Percentiles rank a stretch among this genome's conserved stretches.
Conservation (phyloP, 2,329 filamentous ascomycete species). For the Neoascochyta sp. region DNA sequence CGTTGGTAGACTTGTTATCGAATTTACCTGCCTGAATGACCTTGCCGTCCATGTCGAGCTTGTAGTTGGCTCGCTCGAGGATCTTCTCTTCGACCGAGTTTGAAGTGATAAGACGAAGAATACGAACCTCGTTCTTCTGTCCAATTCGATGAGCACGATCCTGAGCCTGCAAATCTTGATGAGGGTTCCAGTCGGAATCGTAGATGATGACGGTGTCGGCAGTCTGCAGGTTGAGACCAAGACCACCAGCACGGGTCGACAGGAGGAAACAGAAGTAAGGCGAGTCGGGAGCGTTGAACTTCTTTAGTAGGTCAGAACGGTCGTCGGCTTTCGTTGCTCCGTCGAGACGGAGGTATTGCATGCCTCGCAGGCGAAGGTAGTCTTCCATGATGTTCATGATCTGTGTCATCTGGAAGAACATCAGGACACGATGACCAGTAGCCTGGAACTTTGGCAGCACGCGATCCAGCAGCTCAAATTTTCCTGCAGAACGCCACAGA, state of each 20-base stretch:
- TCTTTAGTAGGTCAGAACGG: constrained; percentile 80
- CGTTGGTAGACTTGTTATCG: constrained; percentile 98
- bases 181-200: constrained; percentile 99
- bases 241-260: constrained; percentile 96
- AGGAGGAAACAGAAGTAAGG: constrained; percentile 97
- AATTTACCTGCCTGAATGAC: constrained; percentile 99
- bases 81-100: constrained; percentile 99
- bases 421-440: constrained; percentile 89
- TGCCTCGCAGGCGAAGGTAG: constrained; percentile 77
- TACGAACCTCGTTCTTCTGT: constrained; percentile 98
- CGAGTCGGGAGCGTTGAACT: constrained; percentile 86
- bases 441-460: constrained; percentile 89
- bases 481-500: constrained; percentile 91
- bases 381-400: constrained; percentile 99
- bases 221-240: constrained; percentile 94
- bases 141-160: constrained; percentile 99
- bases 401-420: constrained; percentile 99
- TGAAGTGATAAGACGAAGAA: constrained; percentile 89
- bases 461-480: constrained; percentile 92
- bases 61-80: constrained; percentile 91
- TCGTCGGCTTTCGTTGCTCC: constrained; percentile 98
- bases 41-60: constrained; percentile 98
- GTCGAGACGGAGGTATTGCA: constrained; percentile 87
- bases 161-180: constrained; percentile 97
- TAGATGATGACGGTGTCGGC: constrained; percentile 99